Evolutionary conservation across 495 filamentous ascomycete genomes (phyloP).

Genomic region (Aspergillus bertholletiae): DNA sequence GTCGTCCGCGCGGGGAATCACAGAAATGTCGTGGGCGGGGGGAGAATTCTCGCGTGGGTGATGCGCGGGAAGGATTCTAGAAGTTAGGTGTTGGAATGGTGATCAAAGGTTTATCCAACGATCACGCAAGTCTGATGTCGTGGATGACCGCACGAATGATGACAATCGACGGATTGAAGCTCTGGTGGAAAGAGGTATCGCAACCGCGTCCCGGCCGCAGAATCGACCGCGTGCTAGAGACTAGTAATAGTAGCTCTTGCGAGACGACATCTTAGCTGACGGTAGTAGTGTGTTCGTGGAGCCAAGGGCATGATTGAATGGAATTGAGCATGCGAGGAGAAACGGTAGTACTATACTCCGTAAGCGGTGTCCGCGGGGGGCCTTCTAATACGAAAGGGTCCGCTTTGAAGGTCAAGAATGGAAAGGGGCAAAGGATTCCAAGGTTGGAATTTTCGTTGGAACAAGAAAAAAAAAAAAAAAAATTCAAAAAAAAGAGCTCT

Average conservation of each 20-base stretch:
- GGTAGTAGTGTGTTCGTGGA: background rate
- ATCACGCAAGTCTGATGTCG: background rate
- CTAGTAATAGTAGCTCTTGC: background rate
- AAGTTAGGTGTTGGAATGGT: background rate
- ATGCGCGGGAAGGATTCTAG: background rate
- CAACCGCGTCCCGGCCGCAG: background rate
- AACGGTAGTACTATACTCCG: background rate
- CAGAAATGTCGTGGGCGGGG: too few species aligned
- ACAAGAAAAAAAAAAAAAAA: background rate
- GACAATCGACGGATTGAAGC: too few species aligned
- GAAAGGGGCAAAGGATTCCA: background rate
- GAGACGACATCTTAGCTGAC: background rate
- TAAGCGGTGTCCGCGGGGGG: background rate
- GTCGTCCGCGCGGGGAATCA: background rate
- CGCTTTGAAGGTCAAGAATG: background rate
- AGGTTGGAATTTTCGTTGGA: background rate
- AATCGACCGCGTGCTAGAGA: background rate
- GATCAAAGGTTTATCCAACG: background rate
- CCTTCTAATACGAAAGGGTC: too few species aligned
- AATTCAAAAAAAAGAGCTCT: background rate
- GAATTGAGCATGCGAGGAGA: background rate
- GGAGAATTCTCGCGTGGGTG: background rate
- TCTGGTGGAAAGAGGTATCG: background rate
- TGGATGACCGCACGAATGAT: background rate
- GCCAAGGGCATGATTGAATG: background rate